These are phyloP conservation scores for Beauveria sp. DNA, from an alignment of 2,329 filamentous ascomycete species.

Conservation along the genomic window DNA sequence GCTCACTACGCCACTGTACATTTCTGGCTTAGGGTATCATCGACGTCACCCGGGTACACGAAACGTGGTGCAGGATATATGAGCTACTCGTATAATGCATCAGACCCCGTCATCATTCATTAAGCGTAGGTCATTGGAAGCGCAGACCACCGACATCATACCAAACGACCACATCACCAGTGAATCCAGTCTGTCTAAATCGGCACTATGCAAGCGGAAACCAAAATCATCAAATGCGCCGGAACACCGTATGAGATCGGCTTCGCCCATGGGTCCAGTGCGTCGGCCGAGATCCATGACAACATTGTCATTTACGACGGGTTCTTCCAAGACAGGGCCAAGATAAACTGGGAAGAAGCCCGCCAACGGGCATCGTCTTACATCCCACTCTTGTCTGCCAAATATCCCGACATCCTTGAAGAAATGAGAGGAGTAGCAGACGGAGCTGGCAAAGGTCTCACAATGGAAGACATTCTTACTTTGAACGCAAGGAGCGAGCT, in stretches of 20 bases:
- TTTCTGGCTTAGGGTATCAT: background rate
- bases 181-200: too few species aligned
- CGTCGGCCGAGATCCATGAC: background rate
- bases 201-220: background rate
- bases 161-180: background rate
- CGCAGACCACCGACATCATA: background rate
- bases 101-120: background rate
- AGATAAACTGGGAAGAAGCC: background rate
- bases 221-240: background rate
- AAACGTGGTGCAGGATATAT: background rate
- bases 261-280: background rate
- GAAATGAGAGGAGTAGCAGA: conserved; percentile 1
- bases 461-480: background rate
- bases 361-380: background rate
- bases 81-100: background rate
- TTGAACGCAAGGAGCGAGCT: conserved; percentile 1
- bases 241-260: background rate
- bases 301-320: background rate
- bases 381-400: background rate
- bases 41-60: background rate
- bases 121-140: background rate
- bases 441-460: background rate
- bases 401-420: background rate
- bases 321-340: background rate
- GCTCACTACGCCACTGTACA: background rate